phyloP scores from a whole-genome alignment of 768 basidiomycete genomes.

The Tricholoma sp. region DNA sequence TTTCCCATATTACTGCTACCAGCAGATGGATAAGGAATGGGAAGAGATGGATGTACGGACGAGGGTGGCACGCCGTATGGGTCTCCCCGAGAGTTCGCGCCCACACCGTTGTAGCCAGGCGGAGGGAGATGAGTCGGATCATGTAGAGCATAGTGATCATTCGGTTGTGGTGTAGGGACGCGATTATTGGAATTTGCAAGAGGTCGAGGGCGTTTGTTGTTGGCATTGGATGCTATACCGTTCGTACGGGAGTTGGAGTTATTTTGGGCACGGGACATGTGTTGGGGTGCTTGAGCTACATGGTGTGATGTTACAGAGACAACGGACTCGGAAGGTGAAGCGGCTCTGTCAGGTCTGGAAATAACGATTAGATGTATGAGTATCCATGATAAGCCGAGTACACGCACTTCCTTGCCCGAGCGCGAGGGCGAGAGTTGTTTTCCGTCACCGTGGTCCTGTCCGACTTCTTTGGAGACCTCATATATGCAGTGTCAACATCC shows the following conservation, averaged over 20 bases:
- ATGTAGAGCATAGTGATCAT: constrained; percentile 25
- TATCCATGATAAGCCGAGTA: not conserved
- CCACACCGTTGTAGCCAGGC: constrained; percentile 11
- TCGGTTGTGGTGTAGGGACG: constrained; percentile 33
- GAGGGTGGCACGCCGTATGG: constrained; percentile 46
- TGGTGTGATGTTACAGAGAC: constrained; percentile 65
- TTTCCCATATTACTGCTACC: constrained; percentile 20
- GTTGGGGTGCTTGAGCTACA: constrained; percentile 27
- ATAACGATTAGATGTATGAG: constrained; percentile 7
- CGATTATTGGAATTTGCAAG: constrained; percentile 34
- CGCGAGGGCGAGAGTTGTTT: constrained; percentile 42
- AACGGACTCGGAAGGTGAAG: constrained; percentile 71
- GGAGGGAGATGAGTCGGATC: constrained; percentile 23
- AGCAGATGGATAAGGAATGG: constrained; percentile 35
- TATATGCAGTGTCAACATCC: constrained; percentile 45
- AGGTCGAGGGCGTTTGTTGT: constrained; percentile 43
- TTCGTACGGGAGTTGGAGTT: constrained; percentile 9
- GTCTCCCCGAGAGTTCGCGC: constrained; percentile 28
- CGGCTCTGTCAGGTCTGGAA: constrained; percentile 54
- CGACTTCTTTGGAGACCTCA: constrained; percentile 56
- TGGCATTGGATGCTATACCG: constrained; percentile 10
- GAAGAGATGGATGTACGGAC: constrained; percentile 53
- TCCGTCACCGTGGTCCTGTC: constrained; percentile 40
- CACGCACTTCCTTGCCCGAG: constrained; percentile 58
- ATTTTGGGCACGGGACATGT: constrained; percentile 24